Conservation (phyloP, 208 protist genomes). For the Leishmania guyanensis region DNA sequence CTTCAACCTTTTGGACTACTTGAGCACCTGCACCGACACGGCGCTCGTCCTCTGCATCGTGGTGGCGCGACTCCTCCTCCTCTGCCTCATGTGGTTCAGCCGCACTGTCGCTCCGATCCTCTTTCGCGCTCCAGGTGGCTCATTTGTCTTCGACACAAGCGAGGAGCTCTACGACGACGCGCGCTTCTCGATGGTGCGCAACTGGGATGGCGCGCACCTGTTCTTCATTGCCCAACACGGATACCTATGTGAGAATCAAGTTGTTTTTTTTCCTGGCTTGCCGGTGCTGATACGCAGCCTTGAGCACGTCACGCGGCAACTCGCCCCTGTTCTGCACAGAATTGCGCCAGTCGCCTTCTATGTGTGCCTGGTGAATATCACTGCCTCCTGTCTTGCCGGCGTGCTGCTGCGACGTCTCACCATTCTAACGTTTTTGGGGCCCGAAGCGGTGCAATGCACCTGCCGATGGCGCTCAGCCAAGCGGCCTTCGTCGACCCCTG, state of each 20-base stretch:
- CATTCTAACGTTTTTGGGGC: slow-evolving; percentile 51
- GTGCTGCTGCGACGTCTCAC: slow-evolving; percentile 67
- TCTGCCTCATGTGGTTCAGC: slow-evolving; percentile 52
- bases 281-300: slow-evolving; percentile 51
- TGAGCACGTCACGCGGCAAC: slow-evolving; percentile 32
- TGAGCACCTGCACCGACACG: slow-evolving; percentile 47
- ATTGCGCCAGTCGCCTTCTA: slow-evolving; percentile 58
- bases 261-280: slow-evolving; percentile 77
- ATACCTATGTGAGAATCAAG: slow-evolving; percentile 74
- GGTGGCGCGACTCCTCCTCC: slow-evolving; percentile 39
- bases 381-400: slow-evolving; percentile 32
- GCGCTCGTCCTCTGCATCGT: slow-evolving; percentile 45
- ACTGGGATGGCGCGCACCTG: slow-evolving; percentile 82
- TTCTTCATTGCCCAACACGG: slow-evolving; percentile 73
- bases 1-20: slow-evolving; percentile 41
- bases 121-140: slow-evolving; percentile 26
- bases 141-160: slow-evolving; percentile 62
- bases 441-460: slow-evolving; percentile 23
- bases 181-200: slow-evolving; percentile 50
- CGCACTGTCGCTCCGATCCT: slow-evolving; percentile 42
- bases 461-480: slow-evolving; percentile 11
- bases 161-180: slow-evolving; percentile 54
- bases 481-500: neutral
- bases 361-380: slow-evolving; percentile 50
- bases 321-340: slow-evolving; percentile 28